A percentile compares a stretch with the other conserved stretches of the same genome.
phyloP scores from a whole-genome alignment of 228 moss, liverwort and hornwort genomes.

The Sphagnum magellanicum region DNA sequence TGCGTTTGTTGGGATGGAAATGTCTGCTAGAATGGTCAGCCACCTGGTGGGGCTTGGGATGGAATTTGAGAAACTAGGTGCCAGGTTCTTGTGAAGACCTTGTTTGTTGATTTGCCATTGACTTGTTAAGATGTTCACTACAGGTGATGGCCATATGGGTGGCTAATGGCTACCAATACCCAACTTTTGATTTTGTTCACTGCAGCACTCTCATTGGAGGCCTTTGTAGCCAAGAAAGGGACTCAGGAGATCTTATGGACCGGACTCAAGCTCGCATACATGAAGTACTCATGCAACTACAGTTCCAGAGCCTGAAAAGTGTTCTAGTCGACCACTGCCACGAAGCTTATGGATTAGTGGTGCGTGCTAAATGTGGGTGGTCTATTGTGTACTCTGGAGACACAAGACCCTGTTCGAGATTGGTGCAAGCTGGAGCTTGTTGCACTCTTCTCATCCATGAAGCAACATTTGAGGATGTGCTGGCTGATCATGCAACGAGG shows the following conservation, averaged over 20 bases:
- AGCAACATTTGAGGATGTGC: slow-evolving; percentile 46
- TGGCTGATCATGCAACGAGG: slow-evolving; percentile 29
- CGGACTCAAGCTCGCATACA: slow-evolving; percentile 7
- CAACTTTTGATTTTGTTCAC: slow-evolving; percentile 22
- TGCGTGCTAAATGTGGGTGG: slow-evolving; percentile 34
- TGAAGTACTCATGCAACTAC: slow-evolving; percentile 18
- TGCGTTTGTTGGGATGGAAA: too few species aligned
- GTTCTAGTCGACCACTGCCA: slow-evolving; percentile 42
- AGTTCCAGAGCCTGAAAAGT: slow-evolving; percentile 25
- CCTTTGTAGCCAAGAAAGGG: background rate
- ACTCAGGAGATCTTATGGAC: background rate
- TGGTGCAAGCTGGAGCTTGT: slow-evolving; percentile 38
- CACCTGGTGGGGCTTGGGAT: too few species aligned
- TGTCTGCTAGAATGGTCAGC: too few species aligned
- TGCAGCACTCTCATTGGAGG: slow-evolving; percentile 20
- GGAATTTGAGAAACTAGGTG: too few species aligned
- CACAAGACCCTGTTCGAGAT: slow-evolving; percentile 36
- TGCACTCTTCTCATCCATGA: slow-evolving; percentile 56
- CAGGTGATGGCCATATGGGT: slow-evolving; percentile 14
- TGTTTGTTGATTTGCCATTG: too few species aligned
- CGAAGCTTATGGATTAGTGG: slow-evolving; percentile 36
- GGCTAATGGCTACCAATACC: slow-evolving; percentile 15
- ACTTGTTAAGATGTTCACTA: background rate
- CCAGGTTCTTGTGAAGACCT: too few species aligned
- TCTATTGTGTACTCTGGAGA: slow-evolving; percentile 51